A percentile compares a stretch with the other conserved stretches of the same genome.
Conservation (phyloP, 345 rosid species). For the Populus alba region DNA sequence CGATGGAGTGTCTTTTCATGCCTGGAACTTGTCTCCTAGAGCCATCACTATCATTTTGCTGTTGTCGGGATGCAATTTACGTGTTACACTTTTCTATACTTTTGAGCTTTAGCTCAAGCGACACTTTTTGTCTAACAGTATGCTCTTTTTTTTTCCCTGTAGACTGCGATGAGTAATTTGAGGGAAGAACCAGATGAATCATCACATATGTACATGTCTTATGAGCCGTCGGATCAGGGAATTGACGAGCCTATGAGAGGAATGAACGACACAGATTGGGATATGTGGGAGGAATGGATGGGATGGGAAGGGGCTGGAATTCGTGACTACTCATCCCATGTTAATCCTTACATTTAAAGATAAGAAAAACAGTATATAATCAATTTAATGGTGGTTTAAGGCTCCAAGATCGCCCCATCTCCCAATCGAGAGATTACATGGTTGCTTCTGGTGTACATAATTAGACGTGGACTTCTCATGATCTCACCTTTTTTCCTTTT, state of each 20-base stretch:
- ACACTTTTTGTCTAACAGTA: no score
- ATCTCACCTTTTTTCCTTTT: background rate
- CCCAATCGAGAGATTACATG: background rate
- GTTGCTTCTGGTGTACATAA: background rate
- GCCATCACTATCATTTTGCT: background rate
- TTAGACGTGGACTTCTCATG: background rate
- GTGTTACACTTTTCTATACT: background rate
- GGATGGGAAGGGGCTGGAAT: slow-evolving; percentile 98
- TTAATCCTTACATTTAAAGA: slow-evolving; percentile 66
- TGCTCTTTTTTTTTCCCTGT: background rate
- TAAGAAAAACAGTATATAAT: background rate
- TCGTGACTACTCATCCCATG: slow-evolving; percentile 70
- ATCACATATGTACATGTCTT: slow-evolving; percentile 7
- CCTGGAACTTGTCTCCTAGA: background rate
- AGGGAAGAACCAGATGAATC: slow-evolving; percentile 42
- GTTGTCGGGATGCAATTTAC: background rate
- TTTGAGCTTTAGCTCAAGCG: background rate
- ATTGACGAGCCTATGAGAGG: slow-evolving; percentile 51
- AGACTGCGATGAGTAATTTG: slow-evolving; percentile 61
- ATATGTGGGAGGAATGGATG: slow-evolving; percentile 98
- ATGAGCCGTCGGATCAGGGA: slow-evolving; percentile 40
- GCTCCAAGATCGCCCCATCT: background rate
- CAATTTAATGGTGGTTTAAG: background rate
- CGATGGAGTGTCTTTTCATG: background rate
- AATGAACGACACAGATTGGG: slow-evolving; percentile 64